These are phyloP conservation scores for Lactifluus hygrophoroides DNA, from an alignment of 768 basidiomycete genomes.

Conservation along the genomic window DNA sequence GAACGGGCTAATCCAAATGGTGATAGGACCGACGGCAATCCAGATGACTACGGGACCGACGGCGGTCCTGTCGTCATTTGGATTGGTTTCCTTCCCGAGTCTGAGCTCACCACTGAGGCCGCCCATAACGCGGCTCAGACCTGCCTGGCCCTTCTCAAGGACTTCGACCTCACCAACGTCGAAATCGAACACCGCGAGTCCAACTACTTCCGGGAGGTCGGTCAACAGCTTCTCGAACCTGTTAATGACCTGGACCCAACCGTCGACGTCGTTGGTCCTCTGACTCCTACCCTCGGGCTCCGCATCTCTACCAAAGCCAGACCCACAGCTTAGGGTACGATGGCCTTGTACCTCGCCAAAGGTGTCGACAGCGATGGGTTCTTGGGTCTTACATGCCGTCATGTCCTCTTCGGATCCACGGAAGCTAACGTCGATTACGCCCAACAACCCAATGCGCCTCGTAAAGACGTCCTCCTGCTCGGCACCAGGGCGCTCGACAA, in stretches of 20 bases:
- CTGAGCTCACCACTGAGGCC: slow-evolving; percentile 17
- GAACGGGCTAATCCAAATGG: too few species aligned
- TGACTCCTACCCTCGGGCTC: slow-evolving; percentile 31
- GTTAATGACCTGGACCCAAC: slow-evolving; percentile 26
- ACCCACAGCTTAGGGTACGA: slow-evolving; percentile 28
- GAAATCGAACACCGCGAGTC: slow-evolving; percentile 34
- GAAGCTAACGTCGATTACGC: slow-evolving; percentile 26
- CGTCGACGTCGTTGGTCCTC: slow-evolving; percentile 26
- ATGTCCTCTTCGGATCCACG: slow-evolving; percentile 24
- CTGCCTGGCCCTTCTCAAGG: slow-evolving; percentile 29
- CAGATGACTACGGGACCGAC: background rate
- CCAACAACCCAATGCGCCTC: slow-evolving; percentile 24
- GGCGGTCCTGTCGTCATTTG: slow-evolving; percentile 28
- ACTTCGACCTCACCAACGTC: slow-evolving; percentile 28
- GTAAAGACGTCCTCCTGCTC: slow-evolving; percentile 28
- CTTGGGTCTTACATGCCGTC: slow-evolving; percentile 28
- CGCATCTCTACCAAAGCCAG: slow-evolving; percentile 29
- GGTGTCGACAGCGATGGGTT: slow-evolving; percentile 26
- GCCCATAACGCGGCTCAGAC: slow-evolving; percentile 24
- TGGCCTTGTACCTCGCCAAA: slow-evolving; percentile 30
- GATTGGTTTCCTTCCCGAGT: slow-evolving; percentile 32
- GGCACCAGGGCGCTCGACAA: slow-evolving; percentile 25
- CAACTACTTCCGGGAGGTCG: slow-evolving; percentile 23
- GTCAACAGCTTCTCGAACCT: slow-evolving; percentile 29
- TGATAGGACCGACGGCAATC: too few species aligned